These are phyloP conservation scores for Colletotrichum graminicola DNA, from an alignment of 2,329 filamentous ascomycete species.

Conservation along the genomic window DNA sequence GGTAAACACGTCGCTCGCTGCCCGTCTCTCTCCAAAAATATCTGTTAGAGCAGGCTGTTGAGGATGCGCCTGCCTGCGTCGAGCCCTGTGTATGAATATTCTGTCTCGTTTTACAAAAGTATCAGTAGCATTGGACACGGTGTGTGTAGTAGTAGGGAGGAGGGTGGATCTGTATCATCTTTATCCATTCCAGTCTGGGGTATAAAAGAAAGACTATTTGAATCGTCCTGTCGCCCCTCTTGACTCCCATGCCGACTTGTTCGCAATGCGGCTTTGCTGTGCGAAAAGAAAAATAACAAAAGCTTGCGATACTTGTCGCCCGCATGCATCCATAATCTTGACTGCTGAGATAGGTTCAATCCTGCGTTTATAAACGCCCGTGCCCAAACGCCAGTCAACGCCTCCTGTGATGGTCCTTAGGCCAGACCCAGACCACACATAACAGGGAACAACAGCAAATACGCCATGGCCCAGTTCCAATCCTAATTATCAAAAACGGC, in stretches of 20 bases:
- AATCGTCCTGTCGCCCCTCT: slow-evolving; percentile 4
- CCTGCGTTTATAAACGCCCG: slow-evolving; percentile 15
- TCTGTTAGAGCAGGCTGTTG: background rate
- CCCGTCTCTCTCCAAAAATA: background rate
- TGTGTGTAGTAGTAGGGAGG: background rate
- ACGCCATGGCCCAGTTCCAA: background rate
- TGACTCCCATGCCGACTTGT: slow-evolving; percentile 9
- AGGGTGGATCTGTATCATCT: slow-evolving; percentile 27
- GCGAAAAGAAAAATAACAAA: slow-evolving; percentile 8
- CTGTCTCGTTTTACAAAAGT: background rate
- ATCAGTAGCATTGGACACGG: slow-evolving; percentile 10
- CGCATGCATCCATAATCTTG: slow-evolving; percentile 8
- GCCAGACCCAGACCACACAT: slow-evolving; percentile 3
- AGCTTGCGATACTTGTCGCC: slow-evolving; percentile 22
- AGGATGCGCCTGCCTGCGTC: background rate
- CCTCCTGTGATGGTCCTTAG: background rate
- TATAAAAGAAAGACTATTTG: slow-evolving; percentile 42
- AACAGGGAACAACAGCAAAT: background rate
- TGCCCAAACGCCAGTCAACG: slow-evolving; percentile 18
- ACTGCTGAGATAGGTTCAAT: slow-evolving; percentile 7
- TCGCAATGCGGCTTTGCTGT: background rate
- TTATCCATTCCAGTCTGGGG: slow-evolving; percentile 28
- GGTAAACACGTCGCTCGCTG: slow-evolving; percentile 52
- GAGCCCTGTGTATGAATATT: slow-evolving; percentile 5
- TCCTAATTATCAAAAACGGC: background rate